Conservation (phyloP, 305 asterid genomes). For the Fraxinus latifolia region DNA sequence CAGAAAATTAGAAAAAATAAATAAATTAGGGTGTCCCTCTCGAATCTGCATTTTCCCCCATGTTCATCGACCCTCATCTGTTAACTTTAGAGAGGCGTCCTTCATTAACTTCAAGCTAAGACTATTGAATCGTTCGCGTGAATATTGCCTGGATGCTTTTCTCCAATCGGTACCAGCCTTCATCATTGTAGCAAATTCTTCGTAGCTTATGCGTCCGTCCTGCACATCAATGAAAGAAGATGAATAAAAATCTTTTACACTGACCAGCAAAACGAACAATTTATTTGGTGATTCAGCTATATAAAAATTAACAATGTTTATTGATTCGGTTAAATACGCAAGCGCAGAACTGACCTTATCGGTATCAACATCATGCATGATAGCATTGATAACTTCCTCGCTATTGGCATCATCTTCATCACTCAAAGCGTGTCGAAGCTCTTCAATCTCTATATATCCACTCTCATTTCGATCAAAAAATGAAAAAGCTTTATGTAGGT, state of each 20-base stretch:
- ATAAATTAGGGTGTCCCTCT: neutral
- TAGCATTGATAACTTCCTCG: constrained; percentile 63
- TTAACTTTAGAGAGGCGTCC: constrained; percentile 51
- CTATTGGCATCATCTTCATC: constrained; percentile 58
- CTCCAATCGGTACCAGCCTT: constrained; percentile 83
- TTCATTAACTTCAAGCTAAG: constrained; percentile 61
- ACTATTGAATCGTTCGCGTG: constrained; percentile 65
- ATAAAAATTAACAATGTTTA: neutral
- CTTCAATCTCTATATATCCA: constrained; percentile 70
- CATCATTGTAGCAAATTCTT: constrained; percentile 70
- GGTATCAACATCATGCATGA: constrained; percentile 77
- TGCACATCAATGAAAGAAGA: constrained; percentile 23
- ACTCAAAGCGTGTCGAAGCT: constrained; percentile 61
- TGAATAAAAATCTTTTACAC: neutral
- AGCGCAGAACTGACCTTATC: constrained; percentile 49
- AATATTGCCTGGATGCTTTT: constrained; percentile 73
- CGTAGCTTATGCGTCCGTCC: constrained; percentile 72
- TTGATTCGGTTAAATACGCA: neutral
- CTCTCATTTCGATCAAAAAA: constrained; percentile 58
- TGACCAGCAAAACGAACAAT: neutral
- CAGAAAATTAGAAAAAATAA: neutral
- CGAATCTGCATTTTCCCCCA: neutral
- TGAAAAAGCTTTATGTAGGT: constrained; percentile 76
- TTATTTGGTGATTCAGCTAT: neutral
- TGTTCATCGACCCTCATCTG: constrained; percentile 43